Conservation (phyloP, 805 yeast genomes). For the Blastobotrys muscicola region DNA sequence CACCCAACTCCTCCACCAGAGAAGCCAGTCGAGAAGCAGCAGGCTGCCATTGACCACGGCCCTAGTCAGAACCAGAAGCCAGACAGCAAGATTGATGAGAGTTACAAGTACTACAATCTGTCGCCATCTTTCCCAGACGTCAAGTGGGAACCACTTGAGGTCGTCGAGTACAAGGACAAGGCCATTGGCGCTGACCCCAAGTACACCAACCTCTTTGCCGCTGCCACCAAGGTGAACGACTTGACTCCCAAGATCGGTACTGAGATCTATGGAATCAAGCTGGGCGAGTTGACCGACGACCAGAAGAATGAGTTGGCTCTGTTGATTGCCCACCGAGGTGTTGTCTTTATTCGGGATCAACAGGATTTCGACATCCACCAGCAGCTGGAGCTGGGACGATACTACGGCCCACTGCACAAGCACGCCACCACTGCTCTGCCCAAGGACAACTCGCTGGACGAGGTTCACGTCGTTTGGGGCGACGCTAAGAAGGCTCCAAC, state of each 20-base stretch:
- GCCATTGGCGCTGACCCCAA: constrained; percentile 25
- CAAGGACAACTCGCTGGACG: constrained; percentile 39
- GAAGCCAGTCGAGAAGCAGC: too few species aligned
- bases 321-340: constrained; percentile 38
- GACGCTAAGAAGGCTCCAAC: constrained; percentile 20
- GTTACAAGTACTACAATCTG: constrained; percentile 22
- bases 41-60: too few species aligned
- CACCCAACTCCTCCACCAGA: too few species aligned
- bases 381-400: constrained; percentile 52
- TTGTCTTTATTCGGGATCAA: constrained; percentile 42
- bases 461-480: constrained; percentile 25
- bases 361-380: constrained; percentile 50
- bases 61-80: too few species aligned
- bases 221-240: constrained; percentile 27
- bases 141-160: constrained; percentile 23
- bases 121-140: constrained; percentile 26
- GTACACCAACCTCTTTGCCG: constrained; percentile 21
- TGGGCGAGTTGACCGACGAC: constrained; percentile 32
- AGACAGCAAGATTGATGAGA: too few species aligned
- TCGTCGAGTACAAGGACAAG: constrained; percentile 16
- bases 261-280: constrained; percentile 44
- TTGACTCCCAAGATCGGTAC: constrained; percentile 66
- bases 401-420: constrained; percentile 52
- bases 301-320: constrained; percentile 42
- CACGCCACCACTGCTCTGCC: constrained; percentile 35